A percentile compares a stretch with the other conserved stretches of the same genome.
phyloP scores from a whole-genome alignment of 106 monocot species.

The Narthecium ossifragum region DNA sequence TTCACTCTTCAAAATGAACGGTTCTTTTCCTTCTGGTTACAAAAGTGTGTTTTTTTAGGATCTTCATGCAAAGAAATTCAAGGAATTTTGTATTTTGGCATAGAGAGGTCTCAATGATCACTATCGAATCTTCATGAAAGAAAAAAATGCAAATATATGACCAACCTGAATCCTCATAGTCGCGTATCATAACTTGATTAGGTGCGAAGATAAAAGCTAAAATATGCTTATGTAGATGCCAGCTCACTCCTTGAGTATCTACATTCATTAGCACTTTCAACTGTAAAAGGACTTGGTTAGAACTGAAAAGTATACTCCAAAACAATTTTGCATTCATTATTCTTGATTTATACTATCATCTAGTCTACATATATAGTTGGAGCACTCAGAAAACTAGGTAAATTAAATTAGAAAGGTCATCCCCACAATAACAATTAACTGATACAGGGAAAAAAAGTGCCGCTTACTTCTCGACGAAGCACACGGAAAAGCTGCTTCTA shows the following conservation, averaged over 20 bases:
- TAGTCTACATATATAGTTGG: no score
- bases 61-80: neutral
- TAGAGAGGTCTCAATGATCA: neutral
- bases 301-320: neutral
- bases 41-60: neutral
- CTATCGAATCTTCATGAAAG: neutral
- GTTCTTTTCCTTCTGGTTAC: conserved; percentile 60
- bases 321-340: neutral
- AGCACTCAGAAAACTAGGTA: neutral
- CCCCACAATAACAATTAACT: neutral
- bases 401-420: neutral
- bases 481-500: no score
- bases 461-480: no score
- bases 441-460: neutral
- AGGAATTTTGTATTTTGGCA: neutral
- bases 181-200: conserved; percentile 69
- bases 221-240: conserved; percentile 78
- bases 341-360: neutral
- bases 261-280: conserved; percentile 33
- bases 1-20: conserved; percentile 66
- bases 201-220: conserved; percentile 90
- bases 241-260: conserved; percentile 59
- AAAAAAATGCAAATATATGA: conserved; percentile 3
- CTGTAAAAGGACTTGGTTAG: conserved; percentile 32
- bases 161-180: conserved; percentile 86